Evolutionary conservation across 805 yeast species (phyloP), one percentile per base, ranked within the genome.

Genomic region (Metschnikowia anglica): DNA sequence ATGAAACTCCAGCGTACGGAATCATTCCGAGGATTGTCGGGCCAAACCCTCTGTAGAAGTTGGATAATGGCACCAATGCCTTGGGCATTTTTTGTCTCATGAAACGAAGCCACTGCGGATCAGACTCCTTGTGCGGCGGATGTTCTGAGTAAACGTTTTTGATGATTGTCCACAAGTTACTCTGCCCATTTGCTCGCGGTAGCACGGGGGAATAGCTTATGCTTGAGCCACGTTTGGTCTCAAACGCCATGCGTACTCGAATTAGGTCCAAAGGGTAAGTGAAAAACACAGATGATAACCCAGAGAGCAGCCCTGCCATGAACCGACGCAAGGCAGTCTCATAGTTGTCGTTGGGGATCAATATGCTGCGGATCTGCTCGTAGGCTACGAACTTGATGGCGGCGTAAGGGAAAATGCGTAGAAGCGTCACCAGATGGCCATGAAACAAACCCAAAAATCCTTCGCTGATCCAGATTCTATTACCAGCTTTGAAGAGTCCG

Each of bases 1-100:
- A 93, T 3, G 97, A 87, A 3, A 91, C 97, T 9, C 99, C 99
- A 1, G 99, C 99, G 61, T 93, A 93, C 1, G 99, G 99, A 17
- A 93, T 74, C 95, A 93, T 90, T 9, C 99, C 99, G 30, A 90
- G 56, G 34, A 93, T 82, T 0, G 99, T 93, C 15, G 99, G 96
- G 6, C 85, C 78, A 63, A 91, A 93, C 2, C 99, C 99, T 44
- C 97, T 74, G 66, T 91, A 93, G 62, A 90, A 93, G 66, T 90
- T 91, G 39, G 78, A 66, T 10, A 77, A 44, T 5, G 75, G 62
- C 6, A 65, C 56, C 3, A 68, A 35, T 12, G 52, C 39, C 46
- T 52, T 49, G 34, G 79, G 66, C 39, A 59, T 56, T 41, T 59
- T 51, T 48, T 55, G 48, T 41, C 75, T 53, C 63, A 61, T 48